phyloP scores from a whole-genome alignment of 169 alveolate genomes.

The Eimeria maxima region DNA sequence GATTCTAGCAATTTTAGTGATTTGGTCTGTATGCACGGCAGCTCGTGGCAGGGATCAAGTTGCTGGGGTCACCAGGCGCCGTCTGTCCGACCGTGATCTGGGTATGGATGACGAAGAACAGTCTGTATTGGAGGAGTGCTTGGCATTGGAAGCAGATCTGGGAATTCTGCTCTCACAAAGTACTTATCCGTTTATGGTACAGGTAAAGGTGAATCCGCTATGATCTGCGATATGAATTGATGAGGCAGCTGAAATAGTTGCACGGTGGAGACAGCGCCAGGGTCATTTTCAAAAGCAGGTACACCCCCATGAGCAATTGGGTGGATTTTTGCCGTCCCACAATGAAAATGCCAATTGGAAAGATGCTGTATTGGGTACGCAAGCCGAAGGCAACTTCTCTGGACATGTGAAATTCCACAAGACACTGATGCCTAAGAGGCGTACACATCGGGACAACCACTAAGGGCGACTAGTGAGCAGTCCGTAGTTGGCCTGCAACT shows the following conservation, averaged over 20 bases:
- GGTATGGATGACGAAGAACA: neutral
- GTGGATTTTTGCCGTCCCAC: neutral
- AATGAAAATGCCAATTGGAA: neutral
- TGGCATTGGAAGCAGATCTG: conserved; percentile 1
- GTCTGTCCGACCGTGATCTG: neutral
- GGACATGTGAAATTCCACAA: neutral
- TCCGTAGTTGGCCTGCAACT: too few relatives aligned
- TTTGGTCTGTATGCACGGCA: neutral
- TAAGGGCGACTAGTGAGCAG: too few relatives aligned
- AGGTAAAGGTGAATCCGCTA: neutral
- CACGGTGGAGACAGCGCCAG: neutral
- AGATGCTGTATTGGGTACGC: neutral
- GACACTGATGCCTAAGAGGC: neutral
- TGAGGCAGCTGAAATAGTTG: neutral
- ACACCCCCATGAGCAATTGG: neutral
- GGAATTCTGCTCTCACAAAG: neutral
- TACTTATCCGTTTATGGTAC: neutral
- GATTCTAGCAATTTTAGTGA: neutral
- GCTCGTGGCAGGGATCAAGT: neutral
- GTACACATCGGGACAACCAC: neutral
- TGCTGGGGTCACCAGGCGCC: neutral
- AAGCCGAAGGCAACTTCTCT: neutral
- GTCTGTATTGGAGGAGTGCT: neutral
- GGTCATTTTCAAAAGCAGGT: neutral
- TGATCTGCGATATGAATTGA: neutral